These are phyloP conservation scores for Emiliania huxleyi DNA, from an alignment of 78 protist species.

Conservation along the genomic window DNA sequence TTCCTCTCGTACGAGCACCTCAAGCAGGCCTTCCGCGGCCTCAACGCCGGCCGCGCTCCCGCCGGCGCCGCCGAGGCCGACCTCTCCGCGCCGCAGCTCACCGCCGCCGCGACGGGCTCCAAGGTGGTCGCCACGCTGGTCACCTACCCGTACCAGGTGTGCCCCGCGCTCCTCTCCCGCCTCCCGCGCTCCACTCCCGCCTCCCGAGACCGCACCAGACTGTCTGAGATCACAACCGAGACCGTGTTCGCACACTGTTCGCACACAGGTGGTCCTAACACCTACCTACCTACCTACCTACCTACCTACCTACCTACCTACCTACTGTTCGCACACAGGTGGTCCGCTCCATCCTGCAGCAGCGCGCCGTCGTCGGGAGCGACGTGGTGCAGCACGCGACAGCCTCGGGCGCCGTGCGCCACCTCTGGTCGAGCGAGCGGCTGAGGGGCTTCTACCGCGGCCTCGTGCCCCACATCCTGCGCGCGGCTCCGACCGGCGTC, in stretches of 20 bases:
- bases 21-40: background rate
- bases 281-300: too few species aligned
- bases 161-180: background rate
- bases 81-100: background rate
- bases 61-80: too few species aligned
- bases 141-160: slow-evolving; percentile 5
- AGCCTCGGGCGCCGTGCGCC: background rate
- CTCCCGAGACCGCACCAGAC: background rate
- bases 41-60: too few species aligned
- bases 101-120: background rate
- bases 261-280: too few species aligned
- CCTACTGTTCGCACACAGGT: background rate
- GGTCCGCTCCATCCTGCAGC: background rate
- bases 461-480: background rate
- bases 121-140: background rate
- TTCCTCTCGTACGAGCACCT: background rate
- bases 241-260: too few species aligned
- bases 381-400: background rate
- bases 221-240: too few species aligned
- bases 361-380: background rate
- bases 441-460: background rate
- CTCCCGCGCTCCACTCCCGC: background rate
- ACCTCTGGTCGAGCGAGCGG: background rate
- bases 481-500: background rate
- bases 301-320: too few species aligned